phyloP scores from a whole-genome alignment of 2,329 filamentous ascomycete species.

The Diaporthe sp. region DNA sequence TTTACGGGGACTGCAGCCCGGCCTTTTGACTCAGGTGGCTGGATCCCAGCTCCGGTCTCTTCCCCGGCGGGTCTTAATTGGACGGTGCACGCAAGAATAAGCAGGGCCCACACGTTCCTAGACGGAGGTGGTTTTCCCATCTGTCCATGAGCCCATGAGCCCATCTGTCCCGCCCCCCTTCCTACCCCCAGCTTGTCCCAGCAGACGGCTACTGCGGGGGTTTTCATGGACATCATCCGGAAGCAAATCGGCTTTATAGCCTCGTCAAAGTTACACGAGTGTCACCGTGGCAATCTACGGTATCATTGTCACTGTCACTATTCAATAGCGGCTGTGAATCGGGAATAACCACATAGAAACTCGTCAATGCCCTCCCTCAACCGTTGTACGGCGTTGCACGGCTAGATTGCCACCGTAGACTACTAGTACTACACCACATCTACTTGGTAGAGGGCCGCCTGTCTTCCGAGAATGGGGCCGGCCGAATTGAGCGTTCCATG shows the following conservation, averaged over 20 bases:
- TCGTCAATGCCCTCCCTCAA: constrained; percentile 15
- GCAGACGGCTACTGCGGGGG: neutral
- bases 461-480: neutral
- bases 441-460: neutral
- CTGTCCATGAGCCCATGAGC: neutral
- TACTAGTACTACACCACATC: neutral
- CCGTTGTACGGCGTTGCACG: neutral
- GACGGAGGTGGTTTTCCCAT: constrained; percentile 1
- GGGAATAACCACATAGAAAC: constrained; percentile 12
- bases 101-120: neutral
- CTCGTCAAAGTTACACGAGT: constrained; percentile 11
- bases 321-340: constrained; percentile 21
- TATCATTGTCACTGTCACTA: constrained; percentile 14
- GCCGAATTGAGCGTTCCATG: neutral
- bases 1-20: constrained; percentile 22
- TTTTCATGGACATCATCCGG: neutral
- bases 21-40: constrained; percentile 8
- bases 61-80: constrained; percentile 17
- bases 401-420: neutral
- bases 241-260: constrained; percentile 30
- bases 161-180: neutral
- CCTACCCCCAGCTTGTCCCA: neutral
- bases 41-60: constrained; percentile 13
- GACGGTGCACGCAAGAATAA: neutral
- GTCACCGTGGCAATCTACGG: constrained; percentile 9